These are phyloP conservation scores for Radiomyces spectabilis DNA, from an alignment of 192 early-diverging fungal genomes.

Conservation along the genomic window DNA sequence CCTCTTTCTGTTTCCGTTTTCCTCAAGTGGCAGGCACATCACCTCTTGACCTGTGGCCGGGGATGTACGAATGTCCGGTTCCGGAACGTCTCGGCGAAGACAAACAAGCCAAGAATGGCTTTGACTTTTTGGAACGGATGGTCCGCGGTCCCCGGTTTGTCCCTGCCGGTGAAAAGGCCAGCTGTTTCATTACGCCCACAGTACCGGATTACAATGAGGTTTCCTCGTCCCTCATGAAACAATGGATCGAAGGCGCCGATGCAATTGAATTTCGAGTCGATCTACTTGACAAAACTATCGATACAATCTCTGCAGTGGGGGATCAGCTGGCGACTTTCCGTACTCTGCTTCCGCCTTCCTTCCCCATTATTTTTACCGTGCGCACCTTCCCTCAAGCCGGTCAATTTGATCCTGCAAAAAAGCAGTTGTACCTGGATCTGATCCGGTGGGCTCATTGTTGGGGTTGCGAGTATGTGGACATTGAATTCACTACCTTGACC, in stretches of 20 bases:
- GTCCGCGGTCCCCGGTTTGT: conserved; percentile 66
- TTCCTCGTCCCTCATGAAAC: not conserved
- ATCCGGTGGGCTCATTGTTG: conserved; percentile 63
- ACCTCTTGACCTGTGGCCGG: too few relatives aligned
- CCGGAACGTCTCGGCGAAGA: too few relatives aligned
- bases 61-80: too few relatives aligned
- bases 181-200: conserved; percentile 7
- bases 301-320: conserved; percentile 40
- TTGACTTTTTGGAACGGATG: too few relatives aligned
- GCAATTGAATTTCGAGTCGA: conserved; percentile 83
- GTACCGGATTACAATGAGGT: not conserved
- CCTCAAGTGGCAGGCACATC: too few relatives aligned
- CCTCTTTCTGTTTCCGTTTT: too few relatives aligned
- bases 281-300: conserved; percentile 49
- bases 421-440: conserved; percentile 50
- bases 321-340: conserved; percentile 71
- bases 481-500: conserved; percentile 52
- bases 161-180: too few relatives aligned
- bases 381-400: conserved; percentile 83
- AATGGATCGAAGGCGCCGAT: conserved; percentile 13
- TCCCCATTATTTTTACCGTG: conserved; percentile 93
- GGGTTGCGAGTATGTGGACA: conserved; percentile 90
- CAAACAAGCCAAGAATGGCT: too few relatives aligned
- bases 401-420: conserved; percentile 56
- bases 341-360: conserved; percentile 25